Evolutionary conservation across 2,329 filamentous ascomycete species (phyloP).

Genomic region (Neopestalotiopsis rosae): DNA sequence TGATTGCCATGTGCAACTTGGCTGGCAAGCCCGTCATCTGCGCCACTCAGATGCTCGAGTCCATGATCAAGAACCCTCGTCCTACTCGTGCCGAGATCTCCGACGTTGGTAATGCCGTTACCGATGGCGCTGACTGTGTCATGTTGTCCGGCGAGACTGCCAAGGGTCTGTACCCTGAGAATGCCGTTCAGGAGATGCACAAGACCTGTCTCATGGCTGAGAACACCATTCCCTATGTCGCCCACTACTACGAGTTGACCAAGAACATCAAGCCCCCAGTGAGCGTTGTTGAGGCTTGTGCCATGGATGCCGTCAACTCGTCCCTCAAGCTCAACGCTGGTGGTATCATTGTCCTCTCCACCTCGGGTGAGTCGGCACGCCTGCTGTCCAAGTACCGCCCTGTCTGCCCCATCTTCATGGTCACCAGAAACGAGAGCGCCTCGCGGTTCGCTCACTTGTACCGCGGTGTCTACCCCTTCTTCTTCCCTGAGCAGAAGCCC

Average conservation of each 20-base stretch:
- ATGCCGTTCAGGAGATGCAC: slow-evolving; percentile 97
- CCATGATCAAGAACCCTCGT: slow-evolving; percentile 99
- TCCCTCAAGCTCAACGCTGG: slow-evolving; percentile 96
- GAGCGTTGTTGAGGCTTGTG: slow-evolving; percentile 88
- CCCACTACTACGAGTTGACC: slow-evolving; percentile 94
- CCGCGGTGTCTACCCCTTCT: slow-evolving; percentile 97
- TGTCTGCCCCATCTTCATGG: slow-evolving; percentile 99
- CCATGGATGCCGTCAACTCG: slow-evolving; percentile 95
- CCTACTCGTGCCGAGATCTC: slow-evolving; percentile 98
- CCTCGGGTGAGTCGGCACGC: slow-evolving; percentile 91
- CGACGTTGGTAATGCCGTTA: slow-evolving; percentile 96
- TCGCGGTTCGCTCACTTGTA: slow-evolving; percentile 94
- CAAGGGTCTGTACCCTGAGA: slow-evolving; percentile 92
- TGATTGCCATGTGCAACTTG: slow-evolving; percentile 99
- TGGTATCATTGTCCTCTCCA: slow-evolving; percentile 94
- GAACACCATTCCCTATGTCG: slow-evolving; percentile 96
- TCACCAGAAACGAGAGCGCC: slow-evolving; percentile 84
- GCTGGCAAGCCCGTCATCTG: slow-evolving; percentile 99
- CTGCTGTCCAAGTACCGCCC: slow-evolving; percentile 98
- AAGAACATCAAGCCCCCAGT: slow-evolving; percentile 83
- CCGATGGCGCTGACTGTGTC: slow-evolving; percentile 97
- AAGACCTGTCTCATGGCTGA: slow-evolving; percentile 96
- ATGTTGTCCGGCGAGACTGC: slow-evolving; percentile 99
- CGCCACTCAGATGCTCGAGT: slow-evolving; percentile 99
- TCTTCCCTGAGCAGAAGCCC: slow-evolving; percentile 90